These are phyloP conservation scores for Chondrus crispus DNA, from an alignment of 23 red algal genomes.

Conservation along the genomic window DNA sequence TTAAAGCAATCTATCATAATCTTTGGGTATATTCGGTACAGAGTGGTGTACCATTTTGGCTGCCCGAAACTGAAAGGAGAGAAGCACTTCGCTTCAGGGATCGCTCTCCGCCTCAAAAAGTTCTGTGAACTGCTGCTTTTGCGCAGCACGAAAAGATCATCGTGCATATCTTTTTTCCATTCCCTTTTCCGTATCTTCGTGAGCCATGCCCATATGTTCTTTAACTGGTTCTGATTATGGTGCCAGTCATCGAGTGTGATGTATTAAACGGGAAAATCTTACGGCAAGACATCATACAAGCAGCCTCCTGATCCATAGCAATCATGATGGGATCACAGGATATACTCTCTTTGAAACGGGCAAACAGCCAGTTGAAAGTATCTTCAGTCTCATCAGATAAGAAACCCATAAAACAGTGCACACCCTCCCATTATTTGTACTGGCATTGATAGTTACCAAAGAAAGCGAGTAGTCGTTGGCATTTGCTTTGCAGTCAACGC, in stretches of 20 bases:
- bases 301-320: not conserved
- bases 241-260: not conserved
- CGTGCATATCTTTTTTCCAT: not conserved
- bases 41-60: not conserved
- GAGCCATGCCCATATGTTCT: not conserved
- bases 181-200: not conserved
- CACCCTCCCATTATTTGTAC: not conserved
- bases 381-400: not conserved
- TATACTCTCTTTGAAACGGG: not conserved
- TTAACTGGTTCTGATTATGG: not conserved
- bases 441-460: not conserved
- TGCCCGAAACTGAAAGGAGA: not conserved
- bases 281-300: not conserved
- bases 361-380: not conserved
- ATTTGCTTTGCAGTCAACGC: not conserved
- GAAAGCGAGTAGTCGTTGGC: not conserved
- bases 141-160: not conserved
- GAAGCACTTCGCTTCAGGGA: not conserved
- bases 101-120: not conserved
- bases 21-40: not conserved
- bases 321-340: not conserved
- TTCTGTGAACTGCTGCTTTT: not conserved
- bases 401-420: conserved; percentile 1
- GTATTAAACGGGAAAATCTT: not conserved
- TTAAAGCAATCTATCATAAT: not conserved